phyloP scores from a whole-genome alignment of 805 yeast species.

The Nakazawaea holstii region DNA sequence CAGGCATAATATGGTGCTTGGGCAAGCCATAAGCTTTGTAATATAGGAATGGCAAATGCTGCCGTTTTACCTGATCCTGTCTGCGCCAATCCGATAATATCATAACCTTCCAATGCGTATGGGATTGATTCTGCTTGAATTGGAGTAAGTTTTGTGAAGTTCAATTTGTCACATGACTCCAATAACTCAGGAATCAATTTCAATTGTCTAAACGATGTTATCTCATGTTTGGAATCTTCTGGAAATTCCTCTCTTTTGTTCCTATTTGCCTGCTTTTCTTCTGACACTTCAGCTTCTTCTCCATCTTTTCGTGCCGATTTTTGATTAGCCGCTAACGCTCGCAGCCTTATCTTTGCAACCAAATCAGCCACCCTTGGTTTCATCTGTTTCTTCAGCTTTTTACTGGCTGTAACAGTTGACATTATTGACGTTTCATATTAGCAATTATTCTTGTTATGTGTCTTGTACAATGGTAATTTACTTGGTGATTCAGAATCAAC shows the following conservation, averaged over 20 bases:
- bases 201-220: constrained; percentile 44
- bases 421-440: constrained; percentile 4
- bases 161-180: constrained; percentile 72
- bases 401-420: neutral
- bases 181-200: constrained; percentile 72
- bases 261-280: neutral
- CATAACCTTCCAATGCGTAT: constrained; percentile 83
- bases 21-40: constrained; percentile 85
- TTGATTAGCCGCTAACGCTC: constrained; percentile 24
- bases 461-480: too few species aligned
- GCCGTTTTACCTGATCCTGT: constrained; percentile 99
- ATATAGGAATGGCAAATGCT: constrained; percentile 93
- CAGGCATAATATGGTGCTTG: constrained; percentile 87
- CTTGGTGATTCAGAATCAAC: too few species aligned
- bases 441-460: too few species aligned
- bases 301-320: neutral
- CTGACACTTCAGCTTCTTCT: constrained; percentile 2
- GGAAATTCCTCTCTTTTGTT: constrained; percentile 14
- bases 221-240: constrained; percentile 10
- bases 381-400: constrained; percentile 4
- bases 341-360: constrained; percentile 18
- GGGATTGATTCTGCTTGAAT: constrained; percentile 92
- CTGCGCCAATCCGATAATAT: constrained; percentile 93
- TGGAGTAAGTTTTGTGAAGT: constrained; percentile 83
- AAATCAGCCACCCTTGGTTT: constrained; percentile 4